Evolutionary conservation across 768 basidiomycete species (phyloP).

Genomic region (Lentinula raphanica): DNA sequence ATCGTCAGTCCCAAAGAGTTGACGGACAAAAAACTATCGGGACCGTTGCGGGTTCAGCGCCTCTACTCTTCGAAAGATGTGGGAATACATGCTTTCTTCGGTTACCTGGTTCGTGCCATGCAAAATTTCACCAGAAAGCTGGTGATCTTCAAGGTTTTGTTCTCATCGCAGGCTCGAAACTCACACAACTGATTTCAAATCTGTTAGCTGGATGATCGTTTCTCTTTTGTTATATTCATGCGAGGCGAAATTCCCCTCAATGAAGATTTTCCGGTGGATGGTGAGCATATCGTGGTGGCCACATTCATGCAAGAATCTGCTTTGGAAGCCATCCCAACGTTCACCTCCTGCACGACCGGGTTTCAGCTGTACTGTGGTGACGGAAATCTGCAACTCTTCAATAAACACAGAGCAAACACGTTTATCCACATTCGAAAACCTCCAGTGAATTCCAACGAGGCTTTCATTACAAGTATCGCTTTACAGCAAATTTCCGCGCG

Average conservation of each 20-base stretch:
- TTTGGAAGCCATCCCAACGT: conserved; percentile 26
- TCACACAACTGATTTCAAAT: neutral
- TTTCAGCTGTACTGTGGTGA: conserved; percentile 55
- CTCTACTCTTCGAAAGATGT: conserved; percentile 53
- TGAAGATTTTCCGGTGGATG: conserved; percentile 47
- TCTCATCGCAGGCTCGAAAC: neutral
- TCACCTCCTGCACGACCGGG: conserved; percentile 45
- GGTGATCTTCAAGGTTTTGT: conserved; percentile 48
- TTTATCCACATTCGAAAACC: conserved; percentile 55
- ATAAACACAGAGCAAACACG: conserved; percentile 45
- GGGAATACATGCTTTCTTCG: conserved; percentile 54
- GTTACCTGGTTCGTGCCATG: conserved; percentile 50
- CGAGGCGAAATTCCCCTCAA: conserved; percentile 54
- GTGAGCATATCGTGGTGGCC: conserved; percentile 52
- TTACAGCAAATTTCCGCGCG: conserved; percentile 52
- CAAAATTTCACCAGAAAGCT: conserved; percentile 56
- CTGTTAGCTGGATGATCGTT: conserved; percentile 53
- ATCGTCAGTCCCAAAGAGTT: conserved; percentile 49
- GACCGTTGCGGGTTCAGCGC: conserved; percentile 52
- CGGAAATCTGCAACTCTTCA: conserved; percentile 53
- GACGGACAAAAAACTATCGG: conserved; percentile 42
- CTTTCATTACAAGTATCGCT: conserved; percentile 55
- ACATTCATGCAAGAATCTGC: conserved; percentile 19
- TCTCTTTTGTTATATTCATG: conserved; percentile 60
- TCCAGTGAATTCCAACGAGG: conserved; percentile 37